Base-by-base conservation (phyloP, 2,329 filamentous ascomycete species). In the Trichoderma guizhouense region DNA sequence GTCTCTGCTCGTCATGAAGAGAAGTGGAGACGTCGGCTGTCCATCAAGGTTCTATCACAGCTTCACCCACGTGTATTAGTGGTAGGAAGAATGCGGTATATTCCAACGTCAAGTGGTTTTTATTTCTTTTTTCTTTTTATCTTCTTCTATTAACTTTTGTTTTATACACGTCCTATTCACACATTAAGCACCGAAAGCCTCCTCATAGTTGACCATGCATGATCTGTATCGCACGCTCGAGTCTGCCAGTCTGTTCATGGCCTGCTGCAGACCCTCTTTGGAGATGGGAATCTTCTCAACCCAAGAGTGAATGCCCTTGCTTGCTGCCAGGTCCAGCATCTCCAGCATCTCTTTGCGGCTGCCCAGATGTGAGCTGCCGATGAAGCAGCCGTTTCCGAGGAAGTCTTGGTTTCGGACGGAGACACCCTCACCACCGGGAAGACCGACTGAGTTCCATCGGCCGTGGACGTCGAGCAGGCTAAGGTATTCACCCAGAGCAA, bases 391-490 rank as follows among this genome's bases (percentile, higher is more conserved):
- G 82, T 95, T 97, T 75, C 82, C 82, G 72, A 93, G 86, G 77
- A 97, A 91, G 78, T 89, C 89, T 84, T 94, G 92, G 65, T 92
- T 91, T 82, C 89, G 90, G 75, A 96, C 86, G 69, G 86, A 83
- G 71, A 93, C 89, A 12, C 93, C 89, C 58, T 91, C 89, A 73
- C 93, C 91, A 79, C 94, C 92, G 3, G 93, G 93, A 78, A 96
- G 86, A 55, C 93, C 93, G 69, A 95, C 92, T 77, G 88, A 92
- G 80, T 95, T 89, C 89, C 92, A 96, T 79, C 87, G 88, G 72
- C 92, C 93, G 83, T 94, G 92, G 71, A 95, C 90, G 82, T 95
- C 94, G 79, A 97, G 87, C 77, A 94, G 88, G 73, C 88, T 89
- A 77, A 97, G 88, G 84, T 96, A 97, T 74, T 91, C 87, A 67